These are phyloP conservation scores for Raffaelea deltoideospora DNA, from an alignment of 2,329 filamentous ascomycete species.

Conservation along the genomic window DNA sequence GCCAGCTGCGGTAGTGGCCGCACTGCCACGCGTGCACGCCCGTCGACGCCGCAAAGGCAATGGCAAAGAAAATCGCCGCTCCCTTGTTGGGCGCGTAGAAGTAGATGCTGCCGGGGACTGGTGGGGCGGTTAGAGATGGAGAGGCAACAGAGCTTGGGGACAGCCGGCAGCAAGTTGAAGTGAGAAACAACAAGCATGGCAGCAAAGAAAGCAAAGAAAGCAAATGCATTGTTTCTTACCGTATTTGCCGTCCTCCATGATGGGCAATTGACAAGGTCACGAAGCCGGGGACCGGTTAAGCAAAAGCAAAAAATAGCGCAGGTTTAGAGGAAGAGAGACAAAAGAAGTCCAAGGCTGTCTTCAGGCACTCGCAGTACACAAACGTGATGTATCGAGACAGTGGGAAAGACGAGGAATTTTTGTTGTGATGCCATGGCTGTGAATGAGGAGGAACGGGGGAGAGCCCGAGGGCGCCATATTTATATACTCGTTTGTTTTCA, in stretches of 20 bases:
- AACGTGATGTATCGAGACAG: too few species aligned
- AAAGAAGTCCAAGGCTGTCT: too few species aligned
- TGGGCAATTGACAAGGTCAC: background rate
- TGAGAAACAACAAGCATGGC: background rate
- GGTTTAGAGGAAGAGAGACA: background rate
- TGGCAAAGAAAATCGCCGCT: slow-evolving; percentile 21
- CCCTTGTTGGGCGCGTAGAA: slow-evolving; percentile 21
- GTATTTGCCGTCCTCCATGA: background rate
- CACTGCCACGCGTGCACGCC: slow-evolving; percentile 18
- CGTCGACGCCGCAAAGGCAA: slow-evolving; percentile 15
- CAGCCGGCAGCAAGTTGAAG: background rate
- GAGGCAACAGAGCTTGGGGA: background rate
- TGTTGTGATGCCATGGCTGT: background rate
- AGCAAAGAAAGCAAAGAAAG: too few species aligned
- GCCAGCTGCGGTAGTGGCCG: slow-evolving; percentile 32
- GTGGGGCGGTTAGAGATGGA: too few species aligned
- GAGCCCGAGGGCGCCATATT: too few species aligned
- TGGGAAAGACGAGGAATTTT: background rate
- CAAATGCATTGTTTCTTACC: background rate
- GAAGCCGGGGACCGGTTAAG: background rate
- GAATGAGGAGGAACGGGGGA: background rate
- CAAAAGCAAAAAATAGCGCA: background rate
- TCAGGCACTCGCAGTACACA: too few species aligned
- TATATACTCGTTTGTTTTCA: background rate
- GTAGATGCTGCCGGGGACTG: slow-evolving; percentile 13